Evolutionary conservation across 2,329 filamentous ascomycete genomes (phyloP).

Genomic region (Fusarium coicis): DNA sequence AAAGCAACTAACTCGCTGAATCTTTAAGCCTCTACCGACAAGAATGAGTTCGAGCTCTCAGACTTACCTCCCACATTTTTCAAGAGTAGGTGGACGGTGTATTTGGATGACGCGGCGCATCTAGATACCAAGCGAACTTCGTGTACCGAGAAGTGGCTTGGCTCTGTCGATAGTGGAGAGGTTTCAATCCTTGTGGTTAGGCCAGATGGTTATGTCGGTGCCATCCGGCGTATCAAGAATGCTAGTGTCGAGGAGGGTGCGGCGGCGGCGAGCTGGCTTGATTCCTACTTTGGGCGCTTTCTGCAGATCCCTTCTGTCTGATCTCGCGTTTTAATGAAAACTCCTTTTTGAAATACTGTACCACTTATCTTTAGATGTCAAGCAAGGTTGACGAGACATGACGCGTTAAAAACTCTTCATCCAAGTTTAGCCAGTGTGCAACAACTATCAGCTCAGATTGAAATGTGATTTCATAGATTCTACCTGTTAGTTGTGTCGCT

Average conservation of each 20-base stretch:
- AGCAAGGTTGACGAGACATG: not conserved
- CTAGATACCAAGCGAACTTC: slow-evolving; percentile 61
- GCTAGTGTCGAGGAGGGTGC: slow-evolving; percentile 60
- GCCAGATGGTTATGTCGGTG: slow-evolving; percentile 79
- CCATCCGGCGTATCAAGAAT: slow-evolving; percentile 65
- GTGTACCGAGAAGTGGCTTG: slow-evolving; percentile 77
- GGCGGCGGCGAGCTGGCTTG: slow-evolving; percentile 64
- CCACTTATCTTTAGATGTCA: accelerated
- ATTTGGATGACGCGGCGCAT: slow-evolving; percentile 72
- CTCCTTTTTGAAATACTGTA: accelerated
- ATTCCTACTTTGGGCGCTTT: slow-evolving; percentile 65
- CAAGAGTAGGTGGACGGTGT: slow-evolving; percentile 76
- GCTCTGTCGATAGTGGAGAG: slow-evolving; percentile 63
- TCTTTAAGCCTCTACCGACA: slow-evolving; percentile 66
- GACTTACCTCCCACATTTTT: slow-evolving; percentile 71
- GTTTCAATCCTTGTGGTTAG: slow-evolving; percentile 74
- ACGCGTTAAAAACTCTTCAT: accelerated
- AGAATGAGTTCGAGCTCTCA: slow-evolving; percentile 71
- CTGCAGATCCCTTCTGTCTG: slow-evolving; percentile 55
- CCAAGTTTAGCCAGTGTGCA: too few species aligned
- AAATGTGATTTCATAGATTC: not conserved
- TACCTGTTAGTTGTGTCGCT: too few species aligned
- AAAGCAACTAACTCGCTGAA: slow-evolving; percentile 12
- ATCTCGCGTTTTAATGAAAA: not conserved
- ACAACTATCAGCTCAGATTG: too few species aligned